Conservation (phyloP, 192 early-diverging fungal genomes). For the Backusella luteola region DNA sequence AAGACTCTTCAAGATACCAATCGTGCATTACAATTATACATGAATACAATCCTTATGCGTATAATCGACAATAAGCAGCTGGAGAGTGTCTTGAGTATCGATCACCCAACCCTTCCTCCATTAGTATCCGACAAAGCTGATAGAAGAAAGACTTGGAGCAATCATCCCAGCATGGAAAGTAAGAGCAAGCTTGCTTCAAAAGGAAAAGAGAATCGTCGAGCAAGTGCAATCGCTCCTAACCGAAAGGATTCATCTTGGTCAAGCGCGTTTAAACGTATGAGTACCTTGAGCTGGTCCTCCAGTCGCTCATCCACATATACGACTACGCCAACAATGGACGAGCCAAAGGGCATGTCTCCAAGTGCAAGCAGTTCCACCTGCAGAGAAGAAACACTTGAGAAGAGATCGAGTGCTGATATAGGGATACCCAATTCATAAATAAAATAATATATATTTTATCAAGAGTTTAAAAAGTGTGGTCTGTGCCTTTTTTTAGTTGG, state of each 20-base stretch:
- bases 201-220: neutral
- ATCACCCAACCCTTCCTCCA: constrained; percentile 19
- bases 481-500: neutral
- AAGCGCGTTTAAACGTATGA: constrained; percentile 16
- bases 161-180: neutral
- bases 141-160: neutral
- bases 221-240: neutral
- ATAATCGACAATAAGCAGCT: constrained; percentile 60
- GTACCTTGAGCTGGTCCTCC: neutral
- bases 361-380: neutral
- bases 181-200: neutral
- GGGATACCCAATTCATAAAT: constrained; percentile 1
- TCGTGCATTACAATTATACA: constrained; percentile 63
- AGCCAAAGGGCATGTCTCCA: neutral
- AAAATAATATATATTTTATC: neutral
- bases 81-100: constrained; percentile 38
- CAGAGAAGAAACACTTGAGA: neutral
- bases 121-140: neutral
- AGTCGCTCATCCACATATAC: neutral
- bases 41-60: constrained; percentile 71
- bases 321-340: neutral
- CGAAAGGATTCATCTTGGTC: constrained; percentile 13
- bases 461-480: neutral
- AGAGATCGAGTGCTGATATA: neutral
- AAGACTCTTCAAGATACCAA: constrained; percentile 61